These are phyloP conservation scores for Asterochloris sp. DNA, from an alignment of 139 green algal genomes.

Conservation along the genomic window DNA sequence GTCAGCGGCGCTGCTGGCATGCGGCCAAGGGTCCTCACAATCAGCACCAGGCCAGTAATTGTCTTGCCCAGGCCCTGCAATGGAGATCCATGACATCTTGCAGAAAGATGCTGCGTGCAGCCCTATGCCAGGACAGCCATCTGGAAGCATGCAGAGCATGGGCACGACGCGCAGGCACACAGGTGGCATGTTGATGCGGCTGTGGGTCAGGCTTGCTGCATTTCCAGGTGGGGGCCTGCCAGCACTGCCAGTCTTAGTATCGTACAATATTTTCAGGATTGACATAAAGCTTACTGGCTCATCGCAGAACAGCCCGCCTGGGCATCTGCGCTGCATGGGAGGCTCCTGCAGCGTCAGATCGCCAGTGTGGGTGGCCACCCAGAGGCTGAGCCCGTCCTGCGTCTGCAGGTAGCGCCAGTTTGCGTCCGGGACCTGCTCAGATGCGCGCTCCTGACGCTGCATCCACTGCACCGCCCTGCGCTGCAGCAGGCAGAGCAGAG, in stretches of 20 bases:
- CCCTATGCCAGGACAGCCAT: too few relatives aligned
- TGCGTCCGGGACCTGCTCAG: constrained; percentile 28
- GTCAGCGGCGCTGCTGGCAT: constrained; percentile 30
- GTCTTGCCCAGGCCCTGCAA: constrained; percentile 91
- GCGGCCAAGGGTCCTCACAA: constrained; percentile 63
- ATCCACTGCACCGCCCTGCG: constrained; percentile 66
- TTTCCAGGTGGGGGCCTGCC: not conserved
- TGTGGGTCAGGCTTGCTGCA: not conserved
- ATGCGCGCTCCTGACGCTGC: constrained; percentile 41
- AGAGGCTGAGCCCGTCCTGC: constrained; percentile 22
- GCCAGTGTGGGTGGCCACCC: constrained; percentile 37
- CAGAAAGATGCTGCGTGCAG: too few relatives aligned
- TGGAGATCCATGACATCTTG: not conserved
- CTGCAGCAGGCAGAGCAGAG: constrained; percentile 29
- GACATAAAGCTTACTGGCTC: constrained; percentile 57
- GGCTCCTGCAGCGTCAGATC: constrained; percentile 31
- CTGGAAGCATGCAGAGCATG: too few relatives aligned
- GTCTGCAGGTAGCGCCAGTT: constrained; percentile 31
- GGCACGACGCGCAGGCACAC: too few relatives aligned
- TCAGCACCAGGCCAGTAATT: constrained; percentile 72
- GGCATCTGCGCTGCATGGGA: constrained; percentile 34
- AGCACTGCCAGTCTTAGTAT: not conserved
- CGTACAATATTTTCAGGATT: not conserved
- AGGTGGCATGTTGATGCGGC: not conserved
- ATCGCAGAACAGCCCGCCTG: constrained; percentile 88